These are phyloP conservation scores for Arthrobotrys musiformis DNA, from an alignment of 2,329 filamentous ascomycete species.

Conservation along the genomic window DNA sequence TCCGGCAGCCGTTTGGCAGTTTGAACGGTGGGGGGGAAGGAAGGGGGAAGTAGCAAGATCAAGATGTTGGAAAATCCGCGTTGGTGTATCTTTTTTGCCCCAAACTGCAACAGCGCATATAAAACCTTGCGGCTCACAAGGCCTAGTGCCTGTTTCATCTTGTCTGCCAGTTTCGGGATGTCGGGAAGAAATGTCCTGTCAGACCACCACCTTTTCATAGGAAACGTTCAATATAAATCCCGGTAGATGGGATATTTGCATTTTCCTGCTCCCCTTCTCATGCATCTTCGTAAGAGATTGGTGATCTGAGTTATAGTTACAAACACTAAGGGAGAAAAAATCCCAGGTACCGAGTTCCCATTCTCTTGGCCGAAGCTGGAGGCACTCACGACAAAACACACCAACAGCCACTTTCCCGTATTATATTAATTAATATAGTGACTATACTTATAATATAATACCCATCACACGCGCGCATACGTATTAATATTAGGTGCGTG, in stretches of 20 bases:
- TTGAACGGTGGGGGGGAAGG: conserved; percentile 1
- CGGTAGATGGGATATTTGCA: conserved; percentile 10
- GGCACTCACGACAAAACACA: neutral
- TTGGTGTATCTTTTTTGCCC: conserved; percentile 9
- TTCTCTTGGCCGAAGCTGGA: conserved; percentile 32
- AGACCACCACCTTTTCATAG: conserved; percentile 22
- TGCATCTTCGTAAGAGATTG: conserved; percentile 41
- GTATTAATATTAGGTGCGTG: neutral
- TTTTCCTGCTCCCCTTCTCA: neutral
- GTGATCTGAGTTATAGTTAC: conserved; percentile 22
- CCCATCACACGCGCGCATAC: conserved; percentile 6
- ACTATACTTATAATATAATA: no score
- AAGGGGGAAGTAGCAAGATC: no score
- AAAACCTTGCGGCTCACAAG: conserved; percentile 35
- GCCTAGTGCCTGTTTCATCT: conserved; percentile 52
- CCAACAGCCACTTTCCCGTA: conserved; percentile 1
- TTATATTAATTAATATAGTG: neutral
- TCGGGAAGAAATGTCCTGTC: conserved; percentile 55
- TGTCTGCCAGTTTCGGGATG: conserved; percentile 51
- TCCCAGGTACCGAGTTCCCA: conserved; percentile 42
- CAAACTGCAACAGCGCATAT: neutral
- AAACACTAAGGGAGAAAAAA: neutral
- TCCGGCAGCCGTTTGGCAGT: conserved; percentile 36
- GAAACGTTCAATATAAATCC: conserved; percentile 27
- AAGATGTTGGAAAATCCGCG: conserved; percentile 47